phyloP scores from a whole-genome alignment of 1,284 basidiomycete species.

The Pseudozyma hubeiensis region DNA sequence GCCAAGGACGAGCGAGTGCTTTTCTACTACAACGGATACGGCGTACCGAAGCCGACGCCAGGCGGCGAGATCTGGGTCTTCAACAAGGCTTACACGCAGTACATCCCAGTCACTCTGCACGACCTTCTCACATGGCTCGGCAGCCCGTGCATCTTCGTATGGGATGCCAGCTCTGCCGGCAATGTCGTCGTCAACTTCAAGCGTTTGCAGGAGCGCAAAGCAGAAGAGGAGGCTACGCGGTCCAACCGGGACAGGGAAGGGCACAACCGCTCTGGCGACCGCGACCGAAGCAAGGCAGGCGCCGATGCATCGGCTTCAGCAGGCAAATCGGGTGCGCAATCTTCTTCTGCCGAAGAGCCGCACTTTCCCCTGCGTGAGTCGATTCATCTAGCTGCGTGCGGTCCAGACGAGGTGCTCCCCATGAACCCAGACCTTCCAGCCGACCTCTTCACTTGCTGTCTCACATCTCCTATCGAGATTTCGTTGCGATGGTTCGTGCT shows the following conservation, averaged over 20 bases:
- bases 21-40: conserved; percentile 99
- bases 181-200: conserved; percentile 92
- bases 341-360: conserved; percentile 55
- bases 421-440: conserved; percentile 96
- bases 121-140: conserved; percentile 86
- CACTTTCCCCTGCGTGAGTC: conserved; percentile 82
- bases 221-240: conserved; percentile 75
- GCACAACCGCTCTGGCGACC: conserved; percentile 21
- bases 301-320: conserved; percentile 19
- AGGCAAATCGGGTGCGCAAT: conserved; percentile 21
- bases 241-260: conserved; percentile 68
- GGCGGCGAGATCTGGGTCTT: conserved; percentile 99
- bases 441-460: conserved; percentile 95
- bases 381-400: conserved; percentile 94
- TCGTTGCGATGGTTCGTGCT: conserved; percentile 93
- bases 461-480: conserved; percentile 98
- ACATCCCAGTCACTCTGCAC: conserved; percentile 93
- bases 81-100: conserved; percentile 97
- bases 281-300: conserved; percentile 18
- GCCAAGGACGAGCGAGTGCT: conserved; percentile 94
- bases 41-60: conserved; percentile 94
- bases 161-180: conserved; percentile 97
- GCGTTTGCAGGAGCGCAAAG: conserved; percentile 84
- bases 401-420: conserved; percentile 88
- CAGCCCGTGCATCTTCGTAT: conserved; percentile 95